Conservation (phyloP, 345 rosid species). For the Cardamine occulta region DNA sequence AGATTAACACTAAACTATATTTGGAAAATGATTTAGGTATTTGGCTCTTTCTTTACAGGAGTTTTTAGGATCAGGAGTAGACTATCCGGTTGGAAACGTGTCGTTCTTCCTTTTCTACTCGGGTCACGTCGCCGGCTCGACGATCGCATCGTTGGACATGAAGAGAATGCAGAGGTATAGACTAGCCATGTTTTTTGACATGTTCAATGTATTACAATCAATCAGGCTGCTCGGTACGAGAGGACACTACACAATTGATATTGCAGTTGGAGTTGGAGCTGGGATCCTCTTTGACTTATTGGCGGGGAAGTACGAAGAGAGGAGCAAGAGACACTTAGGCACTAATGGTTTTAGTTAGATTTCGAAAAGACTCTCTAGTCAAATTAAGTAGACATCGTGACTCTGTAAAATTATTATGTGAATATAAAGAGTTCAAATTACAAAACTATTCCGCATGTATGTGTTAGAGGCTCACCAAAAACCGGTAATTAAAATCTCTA, state of each 20-base stretch:
- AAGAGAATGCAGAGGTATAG: conserved; percentile 69
- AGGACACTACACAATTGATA: conserved; percentile 90
- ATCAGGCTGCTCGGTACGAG: conserved; percentile 79
- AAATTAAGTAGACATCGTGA: not conserved
- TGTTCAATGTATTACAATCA: conserved; percentile 69
- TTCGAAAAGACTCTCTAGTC: conserved; percentile 25
- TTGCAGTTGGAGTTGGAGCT: conserved; percentile 85
- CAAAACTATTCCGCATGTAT: not conserved
- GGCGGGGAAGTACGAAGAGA: conserved; percentile 75
- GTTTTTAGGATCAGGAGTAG: conserved; percentile 87
- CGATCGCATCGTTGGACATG: conserved; percentile 88
- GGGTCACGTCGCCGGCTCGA: conserved; percentile 88
- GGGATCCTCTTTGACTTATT: conserved; percentile 76
- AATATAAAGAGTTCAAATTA: not conserved
- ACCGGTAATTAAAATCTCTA: no score
- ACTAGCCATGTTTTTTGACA: conserved; percentile 72
- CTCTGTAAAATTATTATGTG: not conserved
- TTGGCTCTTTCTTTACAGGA: conserved; percentile 50
- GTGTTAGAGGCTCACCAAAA: no score
- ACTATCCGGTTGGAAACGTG: conserved; percentile 92
- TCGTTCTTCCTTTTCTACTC: conserved; percentile 94
- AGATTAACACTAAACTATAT: no score
- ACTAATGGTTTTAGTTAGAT: conserved; percentile 21
- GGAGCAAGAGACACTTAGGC: conserved; percentile 35
- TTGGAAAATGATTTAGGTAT: not conserved